Evolutionary conservation across 257 asterid species (phyloP).

Genomic region (Solanum pinnatisectum): DNA sequence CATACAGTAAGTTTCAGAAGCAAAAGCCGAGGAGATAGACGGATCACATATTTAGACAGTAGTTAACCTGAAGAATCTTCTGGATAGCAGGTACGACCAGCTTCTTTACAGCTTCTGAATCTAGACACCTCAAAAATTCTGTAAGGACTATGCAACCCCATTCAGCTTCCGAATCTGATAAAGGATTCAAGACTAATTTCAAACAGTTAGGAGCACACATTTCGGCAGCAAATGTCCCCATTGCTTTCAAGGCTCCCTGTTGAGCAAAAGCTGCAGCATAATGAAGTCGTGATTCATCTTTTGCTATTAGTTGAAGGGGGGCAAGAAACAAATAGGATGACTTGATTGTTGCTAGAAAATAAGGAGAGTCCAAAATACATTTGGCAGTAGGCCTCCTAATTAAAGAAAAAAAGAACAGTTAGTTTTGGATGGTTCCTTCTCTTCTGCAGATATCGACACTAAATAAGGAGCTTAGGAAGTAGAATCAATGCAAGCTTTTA

Average conservation of each 20-base stretch:
- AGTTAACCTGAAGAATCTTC: conserved; percentile 81
- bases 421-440: neutral
- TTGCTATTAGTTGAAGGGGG: conserved; percentile 80
- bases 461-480: neutral
- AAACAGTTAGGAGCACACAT: conserved; percentile 94
- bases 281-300: conserved; percentile 68
- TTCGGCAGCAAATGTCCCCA: conserved; percentile 85
- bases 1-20: neutral
- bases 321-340: conserved; percentile 80
- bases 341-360: conserved; percentile 59
- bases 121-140: conserved; percentile 66
- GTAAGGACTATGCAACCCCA: conserved; percentile 70
- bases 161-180: conserved; percentile 74
- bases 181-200: conserved; percentile 51
- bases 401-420: conserved; percentile 7
- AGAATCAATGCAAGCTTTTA: neutral
- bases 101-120: conserved; percentile 50
- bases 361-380: conserved; percentile 88
- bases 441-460: neutral
- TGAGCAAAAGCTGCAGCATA: conserved; percentile 80
- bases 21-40: neutral
- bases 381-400: conserved; percentile 91
- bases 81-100: conserved; percentile 71
- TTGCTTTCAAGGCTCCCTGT: conserved; percentile 65
- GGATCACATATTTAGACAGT: neutral